Base-by-base conservation (phyloP, 257 asterid genomes). In the Forsythia viridissima region DNA sequence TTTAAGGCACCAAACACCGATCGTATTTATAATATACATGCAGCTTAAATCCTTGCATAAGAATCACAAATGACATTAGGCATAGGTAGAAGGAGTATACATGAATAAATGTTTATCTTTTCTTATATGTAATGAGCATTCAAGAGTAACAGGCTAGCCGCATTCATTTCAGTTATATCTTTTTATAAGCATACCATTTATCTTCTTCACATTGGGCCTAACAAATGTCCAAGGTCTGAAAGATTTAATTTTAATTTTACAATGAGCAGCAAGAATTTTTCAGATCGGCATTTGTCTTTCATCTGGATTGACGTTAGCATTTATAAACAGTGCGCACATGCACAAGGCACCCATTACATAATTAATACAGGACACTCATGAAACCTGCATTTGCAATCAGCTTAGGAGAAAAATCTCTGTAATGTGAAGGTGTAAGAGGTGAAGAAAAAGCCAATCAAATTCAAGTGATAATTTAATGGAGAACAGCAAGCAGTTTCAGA, bases 21-120 rank as follows among this genome's bases (percentile, higher is more conserved):
- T 69, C n/a, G 61, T 57, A 68, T 39, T 48, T 15, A 40, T 21
- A 21, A 59, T 6, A 36, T 6, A 57, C 11, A 46, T 20, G 59
- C 30, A 75, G 2, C 34, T 18, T 55, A 71, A 59, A 18, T 79
- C 71, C 79, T 43, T 42, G 68, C 40, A 66, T 39, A 73, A 70
- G 77, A 73, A 74, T 43, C 43, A 70, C n/a, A 46, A 9, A 61
- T 63, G 40, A 63, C 16, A 30, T 30, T 30, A 63, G 70, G 70
- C 18, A 63, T 16, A 63, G 7, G 8, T 63, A 63, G 24, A 16
- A 63, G 40, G 40, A 63, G 70, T 24, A 21, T 24, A 11, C 16
- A 63, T 24, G 18, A 18, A 30, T 30, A 63, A 30, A 63, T 63
- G n/a, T 13, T 59, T 8, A 59, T 59, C 4, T 59, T 59, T 59